These are phyloP conservation scores for Trichoderma atrobrunneum DNA, from an alignment of 2,329 filamentous ascomycete species.

Conservation along the genomic window DNA sequence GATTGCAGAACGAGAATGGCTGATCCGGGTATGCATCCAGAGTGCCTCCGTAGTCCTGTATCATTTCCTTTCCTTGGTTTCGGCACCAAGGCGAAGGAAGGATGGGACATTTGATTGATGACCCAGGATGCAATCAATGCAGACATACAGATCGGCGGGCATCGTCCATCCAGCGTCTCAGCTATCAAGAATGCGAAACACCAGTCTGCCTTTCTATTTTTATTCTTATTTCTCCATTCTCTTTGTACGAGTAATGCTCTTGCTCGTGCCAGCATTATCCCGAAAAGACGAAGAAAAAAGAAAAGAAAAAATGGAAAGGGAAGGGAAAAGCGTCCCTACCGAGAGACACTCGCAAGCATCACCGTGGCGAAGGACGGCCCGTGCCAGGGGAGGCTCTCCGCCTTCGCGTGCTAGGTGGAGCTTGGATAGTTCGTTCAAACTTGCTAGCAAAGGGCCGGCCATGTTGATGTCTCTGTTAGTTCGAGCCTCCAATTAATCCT, in stretches of 20 bases:
- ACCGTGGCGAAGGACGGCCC: constrained; percentile 12
- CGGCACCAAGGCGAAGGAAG: background rate
- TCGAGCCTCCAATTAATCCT: background rate
- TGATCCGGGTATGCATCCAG: background rate
- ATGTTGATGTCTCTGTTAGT: background rate
- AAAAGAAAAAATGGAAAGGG: background rate
- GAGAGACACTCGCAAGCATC: background rate
- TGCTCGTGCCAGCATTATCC: background rate
- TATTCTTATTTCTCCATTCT: background rate
- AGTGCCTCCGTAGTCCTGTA: background rate
- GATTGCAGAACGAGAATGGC: background rate
- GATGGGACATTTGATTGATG: constrained; percentile 1
- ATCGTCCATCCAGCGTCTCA: background rate
- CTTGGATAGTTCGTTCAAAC: background rate
- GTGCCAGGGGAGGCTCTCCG: constrained; percentile 16
- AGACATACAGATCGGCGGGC: background rate
- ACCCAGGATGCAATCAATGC: background rate
- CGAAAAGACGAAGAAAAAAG: background rate
- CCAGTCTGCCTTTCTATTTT: background rate
- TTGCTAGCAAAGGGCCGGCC: background rate
- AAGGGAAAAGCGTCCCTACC: background rate
- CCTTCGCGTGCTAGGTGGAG: constrained; percentile 14
- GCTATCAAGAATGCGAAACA: background rate
- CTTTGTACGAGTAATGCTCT: background rate
- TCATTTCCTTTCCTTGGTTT: background rate